Percentiles rank a stretch among this genome's conserved stretches.
These are phyloP conservation scores for Dalechampia spathulata DNA, from an alignment of 441 rosid species.

Conservation along the genomic window DNA sequence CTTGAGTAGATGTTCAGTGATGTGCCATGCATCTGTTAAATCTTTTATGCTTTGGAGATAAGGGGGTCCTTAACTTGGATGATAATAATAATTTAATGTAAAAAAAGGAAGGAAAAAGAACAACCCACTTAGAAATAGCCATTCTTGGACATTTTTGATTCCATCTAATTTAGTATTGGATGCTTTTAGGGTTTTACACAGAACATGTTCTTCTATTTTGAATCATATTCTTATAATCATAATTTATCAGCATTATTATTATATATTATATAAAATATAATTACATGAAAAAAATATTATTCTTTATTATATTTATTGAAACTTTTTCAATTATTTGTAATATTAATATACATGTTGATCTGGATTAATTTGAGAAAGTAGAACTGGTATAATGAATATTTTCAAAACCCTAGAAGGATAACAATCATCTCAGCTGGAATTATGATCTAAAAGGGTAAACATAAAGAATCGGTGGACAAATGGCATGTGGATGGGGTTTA, in stretches of 20 bases:
- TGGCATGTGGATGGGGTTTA: slow-evolving; percentile 51
- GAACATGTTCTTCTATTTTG: slow-evolving; percentile 14
- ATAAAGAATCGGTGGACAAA: slow-evolving; percentile 24
- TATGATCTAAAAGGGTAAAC: too few species aligned
- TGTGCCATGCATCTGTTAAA: slow-evolving; percentile 13
- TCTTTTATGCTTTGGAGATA: slow-evolving; percentile 13
- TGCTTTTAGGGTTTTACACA: not conserved
- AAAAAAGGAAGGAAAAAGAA: not conserved
- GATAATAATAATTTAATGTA: not conserved
- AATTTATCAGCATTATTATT: not conserved
- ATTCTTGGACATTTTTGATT: slow-evolving; percentile 1
- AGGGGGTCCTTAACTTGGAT: not conserved
- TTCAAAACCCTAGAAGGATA: too few species aligned
- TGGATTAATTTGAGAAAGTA: too few species aligned
- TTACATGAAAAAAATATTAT: too few species aligned
- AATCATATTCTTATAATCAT: not conserved
- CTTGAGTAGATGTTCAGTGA: not conserved
- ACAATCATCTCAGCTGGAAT: too few species aligned
- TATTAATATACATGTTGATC: too few species aligned
- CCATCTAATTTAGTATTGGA: slow-evolving; percentile 1
- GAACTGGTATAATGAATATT: too few species aligned
- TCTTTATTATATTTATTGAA: too few species aligned
- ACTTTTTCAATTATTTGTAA: too few species aligned
- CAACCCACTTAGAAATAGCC: not conserved
- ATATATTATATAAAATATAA: too few species aligned